Evolutionary conservation across 306 rosid genomes (phyloP).

Genomic region (Ormosia semicastrata): DNA sequence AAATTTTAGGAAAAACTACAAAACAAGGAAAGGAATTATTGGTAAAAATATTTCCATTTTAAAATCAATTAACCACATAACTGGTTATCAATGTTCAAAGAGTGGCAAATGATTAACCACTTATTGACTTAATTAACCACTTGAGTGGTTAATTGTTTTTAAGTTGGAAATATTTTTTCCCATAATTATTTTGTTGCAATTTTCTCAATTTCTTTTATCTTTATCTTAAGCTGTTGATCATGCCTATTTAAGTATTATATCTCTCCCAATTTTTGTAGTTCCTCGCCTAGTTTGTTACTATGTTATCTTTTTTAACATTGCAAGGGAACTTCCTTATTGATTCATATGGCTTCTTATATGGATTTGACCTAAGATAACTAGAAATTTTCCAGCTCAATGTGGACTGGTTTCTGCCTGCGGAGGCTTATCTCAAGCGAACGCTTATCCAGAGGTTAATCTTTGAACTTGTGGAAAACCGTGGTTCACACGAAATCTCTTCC

Average conservation of each 20-base stretch:
- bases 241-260: conserved; percentile 9
- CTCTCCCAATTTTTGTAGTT: background rate
- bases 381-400: conserved; percentile 64
- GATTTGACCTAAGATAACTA: conserved; percentile 19
- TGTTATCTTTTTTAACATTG: conserved; percentile 17
- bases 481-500: conserved; percentile 43
- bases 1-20: background rate
- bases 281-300: background rate
- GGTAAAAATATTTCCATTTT: background rate
- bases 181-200: background rate
- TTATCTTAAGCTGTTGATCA: background rate
- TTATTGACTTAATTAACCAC: background rate
- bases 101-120: background rate
- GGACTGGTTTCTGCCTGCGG: conserved; percentile 87
- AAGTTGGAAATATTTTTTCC: background rate
- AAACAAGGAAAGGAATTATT: background rate
- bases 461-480: conserved; percentile 61
- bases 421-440: conserved; percentile 90
- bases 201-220: background rate
- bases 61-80: background rate
- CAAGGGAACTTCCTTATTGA: background rate
- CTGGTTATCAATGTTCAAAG: background rate
- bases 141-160: background rate
- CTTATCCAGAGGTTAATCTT: conserved; percentile 79
- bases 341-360: conserved; percentile 12